phyloP scores from a whole-genome alignment of 306 rosid species.

The Chamaecrista fasciculata region DNA sequence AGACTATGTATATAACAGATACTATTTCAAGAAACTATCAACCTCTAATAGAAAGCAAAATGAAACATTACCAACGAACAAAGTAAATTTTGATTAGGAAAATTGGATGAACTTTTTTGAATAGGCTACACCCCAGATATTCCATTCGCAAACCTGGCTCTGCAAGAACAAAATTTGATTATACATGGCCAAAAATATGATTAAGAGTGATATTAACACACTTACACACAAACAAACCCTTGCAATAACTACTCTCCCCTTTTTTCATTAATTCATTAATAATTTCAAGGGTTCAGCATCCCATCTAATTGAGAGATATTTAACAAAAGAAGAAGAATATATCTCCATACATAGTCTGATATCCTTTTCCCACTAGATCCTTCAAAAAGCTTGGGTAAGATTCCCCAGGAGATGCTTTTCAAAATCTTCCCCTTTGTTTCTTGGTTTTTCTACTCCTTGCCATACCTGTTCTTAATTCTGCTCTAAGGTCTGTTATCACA shows the following conservation, averaged over 20 bases:
- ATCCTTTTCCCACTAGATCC: background rate
- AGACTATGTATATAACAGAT: too few relatives aligned
- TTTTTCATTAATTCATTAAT: too few relatives aligned
- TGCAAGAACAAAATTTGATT: background rate
- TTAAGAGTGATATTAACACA: too few relatives aligned
- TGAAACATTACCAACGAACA: too few relatives aligned
- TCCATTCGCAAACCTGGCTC: background rate
- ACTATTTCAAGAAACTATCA: too few relatives aligned
- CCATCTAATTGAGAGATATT: too few relatives aligned
- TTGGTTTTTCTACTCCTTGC: background rate
- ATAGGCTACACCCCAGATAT: too few relatives aligned
- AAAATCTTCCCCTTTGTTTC: background rate
- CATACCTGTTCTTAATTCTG: slow-evolving; percentile 24
- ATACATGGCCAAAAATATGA: background rate
- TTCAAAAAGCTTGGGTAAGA: background rate
- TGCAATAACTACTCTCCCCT: background rate
- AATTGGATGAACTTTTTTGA: too few relatives aligned
- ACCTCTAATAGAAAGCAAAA: too few relatives aligned
- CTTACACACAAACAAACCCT: background rate
- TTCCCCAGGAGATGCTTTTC: background rate
- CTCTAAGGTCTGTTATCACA: slow-evolving; percentile 36
- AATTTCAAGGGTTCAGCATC: too few relatives aligned
- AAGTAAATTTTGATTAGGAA: background rate
- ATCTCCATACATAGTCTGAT: background rate
- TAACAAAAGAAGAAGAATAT: too few relatives aligned